These are phyloP conservation scores for Penicillium expansum DNA, from an alignment of 2,329 filamentous ascomycete species.

Conservation along the genomic window DNA sequence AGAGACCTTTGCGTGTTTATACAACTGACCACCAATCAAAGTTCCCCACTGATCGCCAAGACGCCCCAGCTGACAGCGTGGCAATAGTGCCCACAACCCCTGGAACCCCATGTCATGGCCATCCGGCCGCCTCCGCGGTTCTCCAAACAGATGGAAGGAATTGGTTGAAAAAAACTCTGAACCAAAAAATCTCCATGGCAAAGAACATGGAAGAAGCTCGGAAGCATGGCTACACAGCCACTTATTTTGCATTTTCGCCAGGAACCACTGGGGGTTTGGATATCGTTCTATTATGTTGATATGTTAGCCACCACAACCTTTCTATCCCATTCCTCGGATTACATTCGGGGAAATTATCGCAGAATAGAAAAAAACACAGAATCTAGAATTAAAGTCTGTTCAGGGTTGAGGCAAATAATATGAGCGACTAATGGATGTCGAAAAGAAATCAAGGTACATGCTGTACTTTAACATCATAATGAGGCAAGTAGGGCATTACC, in stretches of 20 bases:
- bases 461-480: not conserved
- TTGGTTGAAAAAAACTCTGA: not conserved
- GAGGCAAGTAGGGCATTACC: not conserved
- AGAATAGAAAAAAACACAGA: not conserved
- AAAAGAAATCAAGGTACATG: not conserved
- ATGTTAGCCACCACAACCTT: constrained; percentile 4
- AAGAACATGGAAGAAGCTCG: constrained; percentile 9
- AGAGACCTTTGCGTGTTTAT: not conserved
- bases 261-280: not conserved
- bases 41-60: not conserved
- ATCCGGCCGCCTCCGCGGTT: constrained; percentile 16
- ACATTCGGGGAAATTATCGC: not conserved
- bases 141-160: constrained; percentile 2
- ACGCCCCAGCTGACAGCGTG: constrained; percentile 1
- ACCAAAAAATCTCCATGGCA: not conserved
- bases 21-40: not conserved
- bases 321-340: not conserved
- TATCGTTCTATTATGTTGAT: not conserved
- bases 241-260: not conserved
- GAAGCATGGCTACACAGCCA: constrained; percentile 3
- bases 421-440: too few relatives aligned
- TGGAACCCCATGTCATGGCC: constrained; percentile 14
- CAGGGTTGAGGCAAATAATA: not conserved
- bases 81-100: constrained; percentile 10
- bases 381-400: not conserved